Percentiles rank a stretch among this genome's conserved stretches.
phyloP scores from a whole-genome alignment of 208 protist species.

The Perkinsela sp. region DNA sequence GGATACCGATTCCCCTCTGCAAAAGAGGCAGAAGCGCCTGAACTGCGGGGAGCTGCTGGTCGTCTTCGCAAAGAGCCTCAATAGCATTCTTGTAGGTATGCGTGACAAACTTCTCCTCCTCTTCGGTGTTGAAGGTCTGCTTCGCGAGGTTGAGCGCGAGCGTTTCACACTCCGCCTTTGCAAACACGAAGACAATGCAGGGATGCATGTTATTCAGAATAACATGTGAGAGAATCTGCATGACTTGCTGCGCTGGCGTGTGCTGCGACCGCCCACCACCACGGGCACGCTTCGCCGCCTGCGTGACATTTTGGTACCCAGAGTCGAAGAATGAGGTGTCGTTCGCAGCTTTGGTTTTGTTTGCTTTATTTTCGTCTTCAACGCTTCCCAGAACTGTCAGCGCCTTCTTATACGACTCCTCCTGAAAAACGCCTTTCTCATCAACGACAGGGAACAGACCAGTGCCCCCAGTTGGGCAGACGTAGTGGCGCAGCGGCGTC shows the following conservation, averaged over 20 bases:
- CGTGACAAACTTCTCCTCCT: constrained; percentile 70
- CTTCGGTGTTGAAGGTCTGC: constrained; percentile 77
- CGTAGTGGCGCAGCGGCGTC: constrained; percentile 95
- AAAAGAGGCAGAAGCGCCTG: constrained; percentile 80
- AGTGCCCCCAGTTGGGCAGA: constrained; percentile 84
- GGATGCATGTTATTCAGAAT: constrained; percentile 87
- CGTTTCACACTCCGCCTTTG: constrained; percentile 87
- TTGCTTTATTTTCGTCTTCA: constrained; percentile 4
- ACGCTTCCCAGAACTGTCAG: constrained; percentile 44
- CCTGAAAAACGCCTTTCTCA: constrained; percentile 71
- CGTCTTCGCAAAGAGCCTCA: constrained; percentile 70
- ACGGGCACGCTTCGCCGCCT: constrained; percentile 2
- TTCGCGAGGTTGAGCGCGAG: constrained; percentile 70
- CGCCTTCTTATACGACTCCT: constrained; percentile 84
- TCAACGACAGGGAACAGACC: constrained; percentile 88
- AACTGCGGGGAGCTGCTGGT: constrained; percentile 67
- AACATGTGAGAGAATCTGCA: constrained; percentile 82
- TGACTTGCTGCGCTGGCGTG: constrained; percentile 23
- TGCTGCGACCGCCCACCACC: constrained; percentile 5
- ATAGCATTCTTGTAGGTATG: constrained; percentile 82
- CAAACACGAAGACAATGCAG: constrained; percentile 95
- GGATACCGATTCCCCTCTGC: constrained; percentile 90
- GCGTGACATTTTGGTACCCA: constrained; percentile 9
- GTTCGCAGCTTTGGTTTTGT: constrained; percentile 1
- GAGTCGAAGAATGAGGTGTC: neutral